phyloP scores from a whole-genome alignment of 305 asterid species.

The Euphrasia arctica region DNA sequence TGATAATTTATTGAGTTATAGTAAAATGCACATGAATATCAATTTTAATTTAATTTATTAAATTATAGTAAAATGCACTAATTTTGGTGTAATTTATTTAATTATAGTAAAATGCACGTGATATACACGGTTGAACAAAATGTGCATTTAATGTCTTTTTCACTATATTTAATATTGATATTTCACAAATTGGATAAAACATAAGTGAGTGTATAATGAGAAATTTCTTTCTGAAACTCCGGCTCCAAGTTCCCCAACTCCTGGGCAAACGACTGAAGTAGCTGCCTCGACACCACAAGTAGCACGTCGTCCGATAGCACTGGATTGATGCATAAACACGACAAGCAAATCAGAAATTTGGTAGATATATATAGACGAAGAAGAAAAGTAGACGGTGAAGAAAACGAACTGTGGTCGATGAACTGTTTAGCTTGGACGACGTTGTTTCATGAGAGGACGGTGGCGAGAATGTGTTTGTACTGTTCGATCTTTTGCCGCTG shows the following conservation, averaged over 20 bases:
- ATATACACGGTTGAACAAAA: no score
- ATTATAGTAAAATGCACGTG: no score
- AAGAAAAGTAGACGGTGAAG: constrained; percentile 5
- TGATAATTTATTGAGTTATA: no score
- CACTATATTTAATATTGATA: no score
- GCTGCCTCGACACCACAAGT: constrained; percentile 94
- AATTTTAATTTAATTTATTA: no score
- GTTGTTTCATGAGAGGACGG: constrained; percentile 77
- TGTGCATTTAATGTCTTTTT: no score
- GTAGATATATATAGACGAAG: not conserved
- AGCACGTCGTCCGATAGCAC: constrained; percentile 92
- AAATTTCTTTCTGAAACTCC: constrained; percentile 84
- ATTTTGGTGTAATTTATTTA: no score
- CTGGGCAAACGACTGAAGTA: constrained; percentile 88
- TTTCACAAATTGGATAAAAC: no score
- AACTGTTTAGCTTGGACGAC: constrained; percentile 65
- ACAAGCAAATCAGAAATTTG: not conserved
- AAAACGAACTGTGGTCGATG: constrained; percentile 74
- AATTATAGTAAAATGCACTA: no score
- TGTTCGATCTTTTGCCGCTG: constrained; percentile 97
- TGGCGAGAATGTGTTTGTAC: constrained; percentile 82
- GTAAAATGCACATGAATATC: no score
- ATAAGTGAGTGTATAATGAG: constrained; percentile 67
- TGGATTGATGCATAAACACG: constrained; percentile 19
- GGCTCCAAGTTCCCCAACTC: constrained; percentile 86